phyloP scores from a whole-genome alignment of 805 yeast genomes.

The Barnettozyma pratensis region DNA sequence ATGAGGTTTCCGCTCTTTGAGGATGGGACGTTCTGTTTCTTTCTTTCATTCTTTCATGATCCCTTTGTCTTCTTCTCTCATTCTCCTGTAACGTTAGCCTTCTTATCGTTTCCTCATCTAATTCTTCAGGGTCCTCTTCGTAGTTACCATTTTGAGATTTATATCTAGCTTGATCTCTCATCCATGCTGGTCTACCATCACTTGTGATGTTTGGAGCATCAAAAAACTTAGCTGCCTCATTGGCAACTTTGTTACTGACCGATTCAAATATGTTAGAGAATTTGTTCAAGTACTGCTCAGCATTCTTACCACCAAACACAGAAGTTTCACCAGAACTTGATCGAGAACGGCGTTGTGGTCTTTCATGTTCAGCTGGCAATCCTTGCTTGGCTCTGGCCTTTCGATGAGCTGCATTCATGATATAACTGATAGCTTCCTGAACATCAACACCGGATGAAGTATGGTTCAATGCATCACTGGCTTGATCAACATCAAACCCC shows the following conservation, averaged over 20 bases:
- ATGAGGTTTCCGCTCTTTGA: conserved; percentile 4
- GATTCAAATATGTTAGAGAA: conserved; percentile 19
- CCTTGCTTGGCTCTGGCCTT: conserved; percentile 29
- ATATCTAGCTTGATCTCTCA: conserved; percentile 52
- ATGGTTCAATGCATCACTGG: conserved; percentile 52
- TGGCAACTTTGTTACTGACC: conserved; percentile 19
- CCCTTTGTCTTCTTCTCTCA: conserved; percentile 1
- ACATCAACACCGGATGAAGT: conserved; percentile 51
- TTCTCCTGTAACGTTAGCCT: conserved; percentile 10
- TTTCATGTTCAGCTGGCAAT: conserved; percentile 9
- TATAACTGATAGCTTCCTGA: conserved; percentile 57
- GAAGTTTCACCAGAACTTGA: background rate
- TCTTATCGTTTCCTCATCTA: conserved; percentile 26
- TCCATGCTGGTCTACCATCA: conserved; percentile 65
- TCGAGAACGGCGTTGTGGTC: background rate
- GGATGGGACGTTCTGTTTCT: background rate
- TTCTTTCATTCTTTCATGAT: conserved; percentile 5
- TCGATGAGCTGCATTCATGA: conserved; percentile 57
- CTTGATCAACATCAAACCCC: conserved; percentile 64
- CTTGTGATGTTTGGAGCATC: conserved; percentile 15
- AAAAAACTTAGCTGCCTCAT: conserved; percentile 29
- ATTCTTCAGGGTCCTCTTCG: conserved; percentile 43
- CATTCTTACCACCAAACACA: conserved; percentile 3
- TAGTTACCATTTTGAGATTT: conserved; percentile 30
- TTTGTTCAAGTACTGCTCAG: conserved; percentile 18